These are phyloP conservation scores for Colletotrichum costaricense DNA, from an alignment of 2,329 filamentous ascomycete species.

Conservation along the genomic window DNA sequence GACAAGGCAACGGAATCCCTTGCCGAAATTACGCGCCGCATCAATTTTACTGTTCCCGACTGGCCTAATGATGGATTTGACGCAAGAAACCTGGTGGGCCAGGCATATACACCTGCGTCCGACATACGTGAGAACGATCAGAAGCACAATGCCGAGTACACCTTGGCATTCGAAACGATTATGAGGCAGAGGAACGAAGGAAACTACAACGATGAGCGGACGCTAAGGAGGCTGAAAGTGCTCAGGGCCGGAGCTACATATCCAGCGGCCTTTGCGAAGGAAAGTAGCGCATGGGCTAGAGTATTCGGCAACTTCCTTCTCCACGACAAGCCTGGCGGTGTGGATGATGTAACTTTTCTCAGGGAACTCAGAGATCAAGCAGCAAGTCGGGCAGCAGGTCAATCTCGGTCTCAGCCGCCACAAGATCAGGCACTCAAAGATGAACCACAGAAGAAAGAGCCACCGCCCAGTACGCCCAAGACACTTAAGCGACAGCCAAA, in stretches of 20 bases:
- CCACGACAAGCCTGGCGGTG: not conserved
- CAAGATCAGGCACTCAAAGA: not conserved
- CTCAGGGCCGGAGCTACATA: not conserved
- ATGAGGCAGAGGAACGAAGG: not conserved
- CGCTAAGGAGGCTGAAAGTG: not conserved
- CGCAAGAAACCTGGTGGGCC: not conserved
- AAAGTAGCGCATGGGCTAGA: not conserved
- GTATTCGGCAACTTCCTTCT: not conserved
- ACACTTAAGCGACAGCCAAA: too few relatives aligned
- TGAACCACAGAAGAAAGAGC: too few relatives aligned
- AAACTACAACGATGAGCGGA: accelerated
- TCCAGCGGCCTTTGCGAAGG: not conserved
- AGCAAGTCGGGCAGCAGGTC: not conserved
- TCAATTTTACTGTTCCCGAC: not conserved
- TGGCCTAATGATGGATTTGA: accelerated
- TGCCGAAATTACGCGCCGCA: not conserved
- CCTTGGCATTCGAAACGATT: not conserved
- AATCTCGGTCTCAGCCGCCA: accelerated
- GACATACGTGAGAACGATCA: not conserved
- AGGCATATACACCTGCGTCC: too few relatives aligned
- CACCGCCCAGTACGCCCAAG: too few relatives aligned
- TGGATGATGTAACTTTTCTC: not conserved
- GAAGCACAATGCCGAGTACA: not conserved
- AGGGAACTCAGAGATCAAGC: not conserved
- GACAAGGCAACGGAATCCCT: not conserved